Percentiles rank a stretch among this genome's conserved stretches.
These are phyloP conservation scores for Diaporthe sp. DNA, from an alignment of 2,329 filamentous ascomycete species.

Conservation along the genomic window DNA sequence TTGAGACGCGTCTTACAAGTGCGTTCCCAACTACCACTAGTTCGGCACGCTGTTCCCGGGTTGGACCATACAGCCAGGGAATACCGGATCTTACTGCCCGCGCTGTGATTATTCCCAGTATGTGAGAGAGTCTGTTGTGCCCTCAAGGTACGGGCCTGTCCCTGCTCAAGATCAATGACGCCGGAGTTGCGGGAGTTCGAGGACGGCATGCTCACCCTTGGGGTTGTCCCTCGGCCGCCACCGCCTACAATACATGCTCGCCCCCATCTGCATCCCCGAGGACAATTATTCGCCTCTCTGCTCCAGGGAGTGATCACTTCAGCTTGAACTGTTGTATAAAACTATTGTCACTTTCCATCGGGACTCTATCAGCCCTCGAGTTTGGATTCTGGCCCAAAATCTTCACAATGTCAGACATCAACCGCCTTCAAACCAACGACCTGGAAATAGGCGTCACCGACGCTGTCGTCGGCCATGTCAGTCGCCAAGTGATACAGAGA, in stretches of 20 bases:
- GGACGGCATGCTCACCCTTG: conserved; percentile 22
- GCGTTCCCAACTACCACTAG: conserved; percentile 6
- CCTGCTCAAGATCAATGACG: conserved; percentile 28
- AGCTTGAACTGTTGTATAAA: background rate
- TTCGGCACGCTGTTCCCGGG: conserved; percentile 1
- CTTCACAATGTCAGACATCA: conserved; percentile 29
- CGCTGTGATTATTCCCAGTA: background rate
- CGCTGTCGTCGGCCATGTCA: conserved; percentile 64
- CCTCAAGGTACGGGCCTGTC: background rate
- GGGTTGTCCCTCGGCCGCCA: background rate
- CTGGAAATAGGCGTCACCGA: conserved; percentile 68
- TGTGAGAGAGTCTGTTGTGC: background rate
- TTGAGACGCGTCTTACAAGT: conserved; percentile 13
- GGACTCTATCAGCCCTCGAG: background rate
- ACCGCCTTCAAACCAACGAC: conserved; percentile 39
- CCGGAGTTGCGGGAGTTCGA: conserved; percentile 4
- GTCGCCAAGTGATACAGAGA: conserved; percentile 62
- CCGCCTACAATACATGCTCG: background rate
- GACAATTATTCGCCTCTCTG: too few species aligned
- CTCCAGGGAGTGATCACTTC: background rate
- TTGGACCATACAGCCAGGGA: background rate
- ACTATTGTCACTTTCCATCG: background rate
- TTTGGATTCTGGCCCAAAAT: background rate
- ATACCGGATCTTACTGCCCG: background rate
- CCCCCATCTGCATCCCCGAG: background rate